These are phyloP conservation scores for Mortierella sp. DNA, from an alignment of 371 early-diverging fungal species.

Conservation along the genomic window DNA sequence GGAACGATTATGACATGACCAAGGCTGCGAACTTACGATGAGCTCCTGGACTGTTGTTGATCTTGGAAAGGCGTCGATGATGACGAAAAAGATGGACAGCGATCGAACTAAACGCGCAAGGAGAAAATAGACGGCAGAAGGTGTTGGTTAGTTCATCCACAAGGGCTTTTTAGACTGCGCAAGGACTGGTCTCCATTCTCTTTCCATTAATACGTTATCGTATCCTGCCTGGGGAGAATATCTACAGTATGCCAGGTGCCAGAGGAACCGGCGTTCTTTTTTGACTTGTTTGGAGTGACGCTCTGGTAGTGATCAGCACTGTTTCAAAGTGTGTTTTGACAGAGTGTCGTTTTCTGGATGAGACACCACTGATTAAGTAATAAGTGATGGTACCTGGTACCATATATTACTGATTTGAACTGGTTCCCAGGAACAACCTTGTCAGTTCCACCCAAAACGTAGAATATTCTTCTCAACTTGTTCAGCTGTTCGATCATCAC, in stretches of 20 bases:
- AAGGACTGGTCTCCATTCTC: too few relatives aligned
- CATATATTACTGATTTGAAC: background rate
- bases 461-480: background rate
- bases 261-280: too few relatives aligned
- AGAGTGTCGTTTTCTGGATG: background rate
- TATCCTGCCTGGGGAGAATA: too few relatives aligned
- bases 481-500: background rate
- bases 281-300: too few relatives aligned
- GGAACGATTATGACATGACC: background rate
- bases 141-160: too few relatives aligned
- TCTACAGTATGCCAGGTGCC: too few relatives aligned
- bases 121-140: too few relatives aligned
- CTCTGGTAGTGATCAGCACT: background rate
- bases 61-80: slow-evolving; percentile 54
- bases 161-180: too few relatives aligned
- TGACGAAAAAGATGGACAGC: slow-evolving; percentile 51
- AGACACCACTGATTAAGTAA: background rate
- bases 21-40: slow-evolving; percentile 27
- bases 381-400: too few relatives aligned
- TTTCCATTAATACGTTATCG: too few relatives aligned
- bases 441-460: background rate
- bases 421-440: background rate
- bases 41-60: slow-evolving; percentile 54
- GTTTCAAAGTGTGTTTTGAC: background rate
- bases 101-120: slow-evolving; percentile 56